phyloP scores from a whole-genome alignment of 345 rosid species.

The Aquilaria sinensis region DNA sequence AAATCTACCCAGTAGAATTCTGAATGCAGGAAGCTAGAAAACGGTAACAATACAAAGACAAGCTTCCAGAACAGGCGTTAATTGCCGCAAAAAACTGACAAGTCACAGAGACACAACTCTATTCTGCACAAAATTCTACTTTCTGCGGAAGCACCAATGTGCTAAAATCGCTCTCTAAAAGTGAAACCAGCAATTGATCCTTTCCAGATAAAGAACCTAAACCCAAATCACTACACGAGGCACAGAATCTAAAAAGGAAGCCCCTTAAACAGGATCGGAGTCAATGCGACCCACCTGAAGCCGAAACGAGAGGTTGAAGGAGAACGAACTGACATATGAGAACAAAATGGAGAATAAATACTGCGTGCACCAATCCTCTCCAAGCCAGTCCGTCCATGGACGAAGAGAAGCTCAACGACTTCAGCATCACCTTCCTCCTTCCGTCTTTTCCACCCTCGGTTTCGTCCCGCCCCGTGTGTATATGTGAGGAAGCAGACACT shows the following conservation, averaged over 20 bases:
- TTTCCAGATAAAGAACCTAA: constrained; percentile 2
- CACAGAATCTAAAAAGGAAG: not conserved
- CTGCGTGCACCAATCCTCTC: constrained; percentile 57
- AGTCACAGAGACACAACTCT: no score
- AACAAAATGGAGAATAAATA: constrained; percentile 66
- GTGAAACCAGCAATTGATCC: no score
- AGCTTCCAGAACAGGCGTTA: no score
- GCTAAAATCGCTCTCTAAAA: no score
- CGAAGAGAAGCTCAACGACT: constrained; percentile 26
- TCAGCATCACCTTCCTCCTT: constrained; percentile 23
- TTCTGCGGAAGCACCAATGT: no score
- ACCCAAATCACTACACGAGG: constrained; percentile 4
- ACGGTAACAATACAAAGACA: no score
- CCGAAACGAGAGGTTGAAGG: constrained; percentile 90
- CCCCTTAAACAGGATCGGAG: not conserved
- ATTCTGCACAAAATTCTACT: no score
- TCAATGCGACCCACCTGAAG: constrained; percentile 40
- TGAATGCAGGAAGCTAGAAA: no score
- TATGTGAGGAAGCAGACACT: not conserved
- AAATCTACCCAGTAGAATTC: no score
- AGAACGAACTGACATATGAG: constrained; percentile 77
- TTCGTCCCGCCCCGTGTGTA: constrained; percentile 9
- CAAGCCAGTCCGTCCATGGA: constrained; percentile 63
- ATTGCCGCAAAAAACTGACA: no score
- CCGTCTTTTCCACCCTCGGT: not conserved